Percentiles rank a stretch among this genome's conserved stretches.
Evolutionary conservation across 1,139 yeast genomes (phyloP).

Genomic region (Lodderomyces parapsilosis): DNA sequence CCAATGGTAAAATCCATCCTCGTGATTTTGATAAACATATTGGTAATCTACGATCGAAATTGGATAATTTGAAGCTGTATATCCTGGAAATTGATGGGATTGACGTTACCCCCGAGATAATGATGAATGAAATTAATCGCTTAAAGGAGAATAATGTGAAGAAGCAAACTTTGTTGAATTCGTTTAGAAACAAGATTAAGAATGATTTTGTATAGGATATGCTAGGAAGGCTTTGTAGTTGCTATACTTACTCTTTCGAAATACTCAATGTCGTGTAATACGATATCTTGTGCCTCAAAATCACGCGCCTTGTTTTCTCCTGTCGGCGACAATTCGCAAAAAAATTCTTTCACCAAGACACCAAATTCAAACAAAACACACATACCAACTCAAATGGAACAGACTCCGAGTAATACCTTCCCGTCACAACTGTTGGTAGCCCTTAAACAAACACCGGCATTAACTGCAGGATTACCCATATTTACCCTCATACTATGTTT

Average conservation of each 20-base stretch:
- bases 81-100: constrained; percentile 41
- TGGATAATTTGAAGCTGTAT: constrained; percentile 29
- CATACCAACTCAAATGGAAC: neutral
- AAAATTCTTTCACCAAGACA: too few relatives aligned
- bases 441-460: constrained; percentile 45
- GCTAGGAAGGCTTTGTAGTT: too few relatives aligned
- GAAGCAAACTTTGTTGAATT: constrained; percentile 25
- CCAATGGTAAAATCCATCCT: constrained; percentile 32
- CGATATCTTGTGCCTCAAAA: too few relatives aligned
- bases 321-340: too few relatives aligned
- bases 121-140: constrained; percentile 26
- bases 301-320: too few relatives aligned
- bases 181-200: constrained; percentile 18
- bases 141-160: constrained; percentile 26
- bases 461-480: constrained; percentile 61
- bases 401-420: neutral
- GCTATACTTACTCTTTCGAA: too few relatives aligned
- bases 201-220: constrained; percentile 7
- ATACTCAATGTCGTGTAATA: too few relatives aligned
- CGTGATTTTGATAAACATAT: constrained; percentile 46
- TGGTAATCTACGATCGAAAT: constrained; percentile 40
- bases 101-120: constrained; percentile 32
- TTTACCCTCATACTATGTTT: constrained; percentile 46
- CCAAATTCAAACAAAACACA: too few relatives aligned
- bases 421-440: constrained; percentile 1